Evolutionary conservation across 371 early-diverging fungal genomes (phyloP).

Genomic region (Mortierella sp.): DNA sequence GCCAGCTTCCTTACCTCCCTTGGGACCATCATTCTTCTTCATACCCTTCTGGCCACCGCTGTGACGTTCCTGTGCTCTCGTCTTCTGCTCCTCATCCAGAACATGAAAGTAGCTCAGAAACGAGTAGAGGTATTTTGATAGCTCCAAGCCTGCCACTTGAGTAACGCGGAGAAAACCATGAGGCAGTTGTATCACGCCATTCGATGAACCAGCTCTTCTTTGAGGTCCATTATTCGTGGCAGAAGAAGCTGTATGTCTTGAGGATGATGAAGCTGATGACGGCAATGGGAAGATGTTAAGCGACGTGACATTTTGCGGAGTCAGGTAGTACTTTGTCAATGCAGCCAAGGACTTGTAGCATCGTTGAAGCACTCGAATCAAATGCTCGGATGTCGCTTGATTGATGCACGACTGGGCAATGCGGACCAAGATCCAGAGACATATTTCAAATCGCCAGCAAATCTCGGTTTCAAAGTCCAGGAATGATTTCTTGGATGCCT

Average conservation of each 20-base stretch:
- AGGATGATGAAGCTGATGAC: not conserved
- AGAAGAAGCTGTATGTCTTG: not conserved
- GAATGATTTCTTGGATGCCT: conserved; percentile 18
- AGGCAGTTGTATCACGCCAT: conserved; percentile 29
- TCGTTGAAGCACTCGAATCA: conserved; percentile 41
- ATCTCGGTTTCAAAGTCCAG: conserved; percentile 41
- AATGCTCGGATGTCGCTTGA: conserved; percentile 35
- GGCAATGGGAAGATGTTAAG: conserved; percentile 25
- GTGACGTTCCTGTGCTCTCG: conserved; percentile 20
- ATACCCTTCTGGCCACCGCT: conserved; percentile 15
- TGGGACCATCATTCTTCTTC: conserved; percentile 12
- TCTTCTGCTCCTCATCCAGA: conserved; percentile 37
- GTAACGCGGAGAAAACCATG: conserved; percentile 54
- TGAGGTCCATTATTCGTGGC: not conserved
- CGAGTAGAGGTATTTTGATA: conserved; percentile 40
- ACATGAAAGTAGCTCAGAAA: conserved; percentile 49
- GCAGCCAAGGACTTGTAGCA: conserved; percentile 42
- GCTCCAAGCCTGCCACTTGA: conserved; percentile 48
- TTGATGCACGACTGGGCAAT: conserved; percentile 37
- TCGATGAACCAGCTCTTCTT: conserved; percentile 2
- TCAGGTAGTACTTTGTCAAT: conserved; percentile 44
- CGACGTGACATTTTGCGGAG: conserved; percentile 10
- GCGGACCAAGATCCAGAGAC: conserved; percentile 48
- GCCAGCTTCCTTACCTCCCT: not conserved
- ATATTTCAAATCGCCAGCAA: conserved; percentile 48